phyloP scores from a whole-genome alignment of 768 basidiomycete genomes.

The Phallus indusiatus region DNA sequence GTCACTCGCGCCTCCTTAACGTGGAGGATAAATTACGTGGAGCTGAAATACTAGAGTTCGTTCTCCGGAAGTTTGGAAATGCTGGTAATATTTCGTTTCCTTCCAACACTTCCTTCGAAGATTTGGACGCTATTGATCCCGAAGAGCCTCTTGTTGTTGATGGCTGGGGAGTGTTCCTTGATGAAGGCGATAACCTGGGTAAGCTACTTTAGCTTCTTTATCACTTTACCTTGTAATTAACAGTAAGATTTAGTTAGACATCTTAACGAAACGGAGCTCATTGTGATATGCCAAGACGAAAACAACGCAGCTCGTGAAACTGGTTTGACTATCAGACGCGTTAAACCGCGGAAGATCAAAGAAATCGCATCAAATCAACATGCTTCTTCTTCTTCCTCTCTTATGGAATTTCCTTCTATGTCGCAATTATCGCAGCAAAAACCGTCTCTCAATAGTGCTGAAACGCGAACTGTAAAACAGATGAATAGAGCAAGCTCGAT shows the following conservation, averaged over 20 bases:
- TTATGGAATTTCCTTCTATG: conserved; percentile 19
- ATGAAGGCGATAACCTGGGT: conserved; percentile 48
- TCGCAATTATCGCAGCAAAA: conserved; percentile 8
- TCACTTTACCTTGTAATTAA: conserved; percentile 4
- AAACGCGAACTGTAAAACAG: conserved; percentile 29
- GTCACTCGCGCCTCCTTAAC: conserved; percentile 63
- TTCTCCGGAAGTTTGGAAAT: conserved; percentile 85
- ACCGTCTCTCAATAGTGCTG: conserved; percentile 11
- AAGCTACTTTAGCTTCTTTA: conserved; percentile 18
- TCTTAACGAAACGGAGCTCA: conserved; percentile 70
- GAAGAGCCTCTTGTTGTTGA: conserved; percentile 74
- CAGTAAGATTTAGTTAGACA: conserved; percentile 44
- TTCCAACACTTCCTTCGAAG: conserved; percentile 5
- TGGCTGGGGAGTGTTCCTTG: conserved; percentile 82
- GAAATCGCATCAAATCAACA: conserved; percentile 30
- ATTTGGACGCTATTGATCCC: conserved; percentile 47
- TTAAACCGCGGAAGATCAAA: conserved; percentile 33
- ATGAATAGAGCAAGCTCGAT: conserved; percentile 91
- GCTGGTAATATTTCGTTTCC: conserved; percentile 22
- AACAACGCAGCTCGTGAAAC: conserved; percentile 73
- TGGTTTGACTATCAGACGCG: conserved; percentile 64
- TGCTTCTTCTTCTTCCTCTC: conserved; percentile 30
- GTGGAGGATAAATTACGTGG: conserved; percentile 74
- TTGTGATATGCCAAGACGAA: conserved; percentile 75
- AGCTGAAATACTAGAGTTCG: conserved; percentile 79